Evolutionary conservation across 1,284 basidiomycete genomes (phyloP).

Genomic region (Gomphus bonarii): DNA sequence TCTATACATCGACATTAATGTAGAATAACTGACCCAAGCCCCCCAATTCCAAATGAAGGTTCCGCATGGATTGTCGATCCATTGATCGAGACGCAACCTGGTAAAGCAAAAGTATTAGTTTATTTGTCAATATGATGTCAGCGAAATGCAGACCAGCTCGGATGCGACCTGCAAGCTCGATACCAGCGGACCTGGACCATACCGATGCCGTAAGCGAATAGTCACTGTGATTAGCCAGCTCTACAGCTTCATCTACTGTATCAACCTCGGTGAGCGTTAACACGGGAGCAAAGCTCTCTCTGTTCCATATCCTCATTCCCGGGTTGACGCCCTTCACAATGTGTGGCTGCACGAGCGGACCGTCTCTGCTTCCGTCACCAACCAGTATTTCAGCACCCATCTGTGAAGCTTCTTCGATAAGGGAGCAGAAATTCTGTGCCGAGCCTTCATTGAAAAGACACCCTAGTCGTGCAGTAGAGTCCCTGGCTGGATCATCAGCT

Average conservation of each 20-base stretch:
- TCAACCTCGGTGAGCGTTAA: conserved; percentile 37
- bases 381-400: conserved; percentile 42
- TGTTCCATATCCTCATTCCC: conserved; percentile 40
- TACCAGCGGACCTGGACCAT: conserved; percentile 41
- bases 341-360: conserved; percentile 42
- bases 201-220: conserved; percentile 43
- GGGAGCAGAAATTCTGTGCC: conserved; percentile 36
- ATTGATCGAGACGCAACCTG: not conserved
- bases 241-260: conserved; percentile 41
- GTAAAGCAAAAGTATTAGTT: not conserved
- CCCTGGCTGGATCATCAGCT: conserved; percentile 19
- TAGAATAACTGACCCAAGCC: not conserved
- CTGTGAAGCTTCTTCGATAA: conserved; percentile 40
- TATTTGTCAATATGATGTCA: not conserved
- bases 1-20: not conserved
- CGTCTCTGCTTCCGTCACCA: conserved; percentile 33
- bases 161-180: conserved; percentile 35
- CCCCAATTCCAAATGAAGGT: not conserved
- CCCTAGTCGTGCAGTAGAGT: conserved; percentile 20
- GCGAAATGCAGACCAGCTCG: not conserved
- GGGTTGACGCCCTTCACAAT: conserved; percentile 37
- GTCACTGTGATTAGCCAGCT: conserved; percentile 41
- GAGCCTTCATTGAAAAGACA: conserved; percentile 39
- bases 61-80: not conserved
- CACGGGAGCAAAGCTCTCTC: conserved; percentile 53